phyloP scores from a whole-genome alignment of 2,329 filamentous ascomycete genomes.

The Raffaelea albimanens region DNA sequence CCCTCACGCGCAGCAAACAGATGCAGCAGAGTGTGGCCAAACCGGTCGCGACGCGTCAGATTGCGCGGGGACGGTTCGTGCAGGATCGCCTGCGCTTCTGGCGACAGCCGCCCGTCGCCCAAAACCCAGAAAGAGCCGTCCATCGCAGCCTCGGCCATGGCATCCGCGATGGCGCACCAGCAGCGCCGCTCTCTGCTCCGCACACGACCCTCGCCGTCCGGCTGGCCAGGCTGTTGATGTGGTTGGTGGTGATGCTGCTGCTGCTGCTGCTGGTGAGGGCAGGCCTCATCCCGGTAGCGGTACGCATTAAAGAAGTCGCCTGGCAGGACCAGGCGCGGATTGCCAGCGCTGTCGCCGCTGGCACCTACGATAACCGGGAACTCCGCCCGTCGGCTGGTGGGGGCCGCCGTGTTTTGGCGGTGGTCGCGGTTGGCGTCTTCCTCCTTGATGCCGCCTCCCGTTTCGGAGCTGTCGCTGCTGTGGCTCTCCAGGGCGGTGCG shows the following conservation, averaged over 20 bases:
- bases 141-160: constrained; percentile 10
- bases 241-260: background rate
- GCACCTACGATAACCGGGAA: constrained; percentile 7
- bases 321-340: constrained; percentile 28
- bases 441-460: constrained; percentile 11
- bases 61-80: constrained; percentile 11
- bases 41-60: constrained; percentile 27
- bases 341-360: constrained; percentile 10
- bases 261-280: constrained; percentile 9
- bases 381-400: background rate
- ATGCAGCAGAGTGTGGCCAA: constrained; percentile 39
- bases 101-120: constrained; percentile 19
- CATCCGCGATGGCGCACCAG: constrained; percentile 23
- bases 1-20: constrained; percentile 31
- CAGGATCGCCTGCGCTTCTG: constrained; percentile 14
- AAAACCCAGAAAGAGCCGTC: constrained; percentile 19
- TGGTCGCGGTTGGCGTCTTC: no score
- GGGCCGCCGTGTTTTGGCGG: no score
- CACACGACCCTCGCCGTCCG: background rate
- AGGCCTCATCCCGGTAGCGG: constrained; percentile 16
- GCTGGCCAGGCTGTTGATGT: constrained; percentile 3
- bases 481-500: background rate
- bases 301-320: constrained; percentile 37
- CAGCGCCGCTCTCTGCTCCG: constrained; percentile 13
- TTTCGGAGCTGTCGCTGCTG: constrained; percentile 6